phyloP scores from a whole-genome alignment of 2,329 filamentous ascomycete species.

The Ceratocystis eucalypticola region DNA sequence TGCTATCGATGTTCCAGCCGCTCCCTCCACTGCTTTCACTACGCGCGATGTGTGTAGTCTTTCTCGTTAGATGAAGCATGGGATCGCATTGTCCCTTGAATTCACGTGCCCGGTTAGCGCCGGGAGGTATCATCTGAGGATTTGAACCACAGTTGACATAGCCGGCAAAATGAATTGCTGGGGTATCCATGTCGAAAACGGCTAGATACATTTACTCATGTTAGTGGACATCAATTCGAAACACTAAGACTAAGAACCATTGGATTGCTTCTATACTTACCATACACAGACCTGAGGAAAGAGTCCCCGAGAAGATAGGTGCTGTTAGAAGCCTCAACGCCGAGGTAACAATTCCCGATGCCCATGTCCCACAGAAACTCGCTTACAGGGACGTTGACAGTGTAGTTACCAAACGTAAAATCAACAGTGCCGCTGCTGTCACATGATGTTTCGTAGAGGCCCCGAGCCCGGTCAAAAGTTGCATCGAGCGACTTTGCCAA shows the following conservation, averaged over 20 bases:
- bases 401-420: constrained; percentile 35
- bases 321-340: constrained; percentile 32
- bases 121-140: constrained; percentile 22
- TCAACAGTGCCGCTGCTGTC: constrained; percentile 30
- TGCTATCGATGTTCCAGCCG: constrained; percentile 17
- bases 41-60: background rate
- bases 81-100: constrained; percentile 22
- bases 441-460: constrained; percentile 38
- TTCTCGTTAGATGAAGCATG: background rate
- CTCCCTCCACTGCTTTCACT: constrained; percentile 11
- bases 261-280: constrained; percentile 10
- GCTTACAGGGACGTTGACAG: constrained; percentile 33
- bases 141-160: constrained; percentile 24
- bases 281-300: constrained; percentile 34
- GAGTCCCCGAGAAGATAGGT: constrained; percentile 31
- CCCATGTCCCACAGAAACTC: constrained; percentile 35
- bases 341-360: constrained; percentile 30
- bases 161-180: constrained; percentile 23
- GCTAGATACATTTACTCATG: constrained; percentile 11
- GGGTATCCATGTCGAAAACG: constrained; percentile 23
- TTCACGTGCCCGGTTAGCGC: constrained; percentile 20
- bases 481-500: constrained; percentile 36
- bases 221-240: background rate
- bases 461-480: constrained; percentile 29
- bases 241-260: too few species aligned